These are phyloP conservation scores for Gryganskiella cystojenkinii DNA, from an alignment of 192 early-diverging fungal genomes.

Conservation along the genomic window DNA sequence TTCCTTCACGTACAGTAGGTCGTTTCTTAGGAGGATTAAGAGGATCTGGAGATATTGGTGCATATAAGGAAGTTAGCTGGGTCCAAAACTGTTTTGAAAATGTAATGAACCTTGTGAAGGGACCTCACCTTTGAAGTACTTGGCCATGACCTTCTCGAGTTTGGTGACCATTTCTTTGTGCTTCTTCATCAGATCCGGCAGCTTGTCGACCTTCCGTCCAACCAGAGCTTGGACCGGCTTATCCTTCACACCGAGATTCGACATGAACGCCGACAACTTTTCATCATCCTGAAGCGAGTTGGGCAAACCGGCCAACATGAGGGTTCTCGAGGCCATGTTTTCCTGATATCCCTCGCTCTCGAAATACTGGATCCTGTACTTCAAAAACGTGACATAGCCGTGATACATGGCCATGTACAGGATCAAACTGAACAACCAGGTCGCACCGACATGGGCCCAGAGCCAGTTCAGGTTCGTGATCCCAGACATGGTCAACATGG, in stretches of 20 bases:
- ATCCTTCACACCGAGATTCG: slow-evolving; percentile 52
- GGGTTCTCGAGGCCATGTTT: slow-evolving; percentile 72
- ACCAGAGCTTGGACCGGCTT: slow-evolving; percentile 68
- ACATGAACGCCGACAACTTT: slow-evolving; percentile 61
- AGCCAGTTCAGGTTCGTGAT: slow-evolving; percentile 57
- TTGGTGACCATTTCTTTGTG: slow-evolving; percentile 72
- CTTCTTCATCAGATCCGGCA: slow-evolving; percentile 72
- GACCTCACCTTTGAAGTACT: slow-evolving; percentile 60
- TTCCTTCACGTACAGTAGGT: slow-evolving; percentile 51
- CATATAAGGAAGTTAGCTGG: too few species aligned
- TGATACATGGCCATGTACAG: slow-evolving; percentile 63
- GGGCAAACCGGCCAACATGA: slow-evolving; percentile 75
- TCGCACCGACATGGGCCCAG: slow-evolving; percentile 69
- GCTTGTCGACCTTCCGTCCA: slow-evolving; percentile 69
- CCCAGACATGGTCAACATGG: slow-evolving; percentile 20
- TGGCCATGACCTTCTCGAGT: slow-evolving; percentile 71
- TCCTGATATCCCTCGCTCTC: slow-evolving; percentile 68
- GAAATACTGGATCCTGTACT: slow-evolving; percentile 66
- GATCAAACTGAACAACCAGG: slow-evolving; percentile 68
- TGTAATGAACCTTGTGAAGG: background rate
- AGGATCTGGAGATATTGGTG: slow-evolving; percentile 23
- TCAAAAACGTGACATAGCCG: slow-evolving; percentile 63
- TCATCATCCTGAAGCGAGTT: slow-evolving; percentile 64
- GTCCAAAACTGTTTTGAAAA: background rate
- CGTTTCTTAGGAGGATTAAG: slow-evolving; percentile 48